Percentiles rank a stretch among this genome's conserved stretches.
Conservation (phyloP, 768 basidiomycete genomes). For the Lactarius pseudohatsudake region DNA sequence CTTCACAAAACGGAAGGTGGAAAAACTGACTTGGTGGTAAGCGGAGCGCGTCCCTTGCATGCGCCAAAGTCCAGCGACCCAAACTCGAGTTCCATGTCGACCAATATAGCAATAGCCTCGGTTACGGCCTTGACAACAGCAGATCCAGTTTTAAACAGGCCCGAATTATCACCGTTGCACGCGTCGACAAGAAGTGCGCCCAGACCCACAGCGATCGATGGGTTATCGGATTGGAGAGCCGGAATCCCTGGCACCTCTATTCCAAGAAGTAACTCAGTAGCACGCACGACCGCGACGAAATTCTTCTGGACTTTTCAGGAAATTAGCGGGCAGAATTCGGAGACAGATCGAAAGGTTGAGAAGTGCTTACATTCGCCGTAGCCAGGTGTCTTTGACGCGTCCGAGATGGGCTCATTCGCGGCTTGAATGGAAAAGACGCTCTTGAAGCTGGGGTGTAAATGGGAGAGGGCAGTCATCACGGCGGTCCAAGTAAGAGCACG, state of each 20-base stretch:
- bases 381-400: slow-evolving; percentile 63
- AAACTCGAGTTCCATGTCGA: slow-evolving; percentile 6
- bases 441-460: slow-evolving; percentile 64
- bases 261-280: slow-evolving; percentile 22
- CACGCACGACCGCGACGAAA: slow-evolving; percentile 14
- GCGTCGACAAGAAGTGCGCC: not conserved
- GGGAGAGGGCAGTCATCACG: slow-evolving; percentile 72
- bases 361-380: slow-evolving; percentile 62
- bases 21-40: slow-evolving; percentile 24
- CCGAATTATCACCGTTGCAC: slow-evolving; percentile 1
- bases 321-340: not conserved
- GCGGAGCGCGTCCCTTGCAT: not conserved
- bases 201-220: not conserved
- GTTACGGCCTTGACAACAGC: slow-evolving; percentile 14
- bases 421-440: slow-evolving; percentile 73
- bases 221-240: not conserved
- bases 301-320: slow-evolving; percentile 10
- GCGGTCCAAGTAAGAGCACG: slow-evolving; percentile 80
- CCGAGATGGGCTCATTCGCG: slow-evolving; percentile 75
- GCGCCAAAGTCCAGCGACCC: slow-evolving; percentile 4
- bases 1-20: not conserved
- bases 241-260: slow-evolving; percentile 2
- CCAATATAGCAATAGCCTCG: slow-evolving; percentile 17
- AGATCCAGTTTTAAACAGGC: slow-evolving; percentile 11
- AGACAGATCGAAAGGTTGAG: not conserved